Evolutionary conservation across 2,329 filamentous ascomycete genomes (phyloP), one percentile per base, ranked within the genome.

Genomic region (Aspergillus neotritici): DNA sequence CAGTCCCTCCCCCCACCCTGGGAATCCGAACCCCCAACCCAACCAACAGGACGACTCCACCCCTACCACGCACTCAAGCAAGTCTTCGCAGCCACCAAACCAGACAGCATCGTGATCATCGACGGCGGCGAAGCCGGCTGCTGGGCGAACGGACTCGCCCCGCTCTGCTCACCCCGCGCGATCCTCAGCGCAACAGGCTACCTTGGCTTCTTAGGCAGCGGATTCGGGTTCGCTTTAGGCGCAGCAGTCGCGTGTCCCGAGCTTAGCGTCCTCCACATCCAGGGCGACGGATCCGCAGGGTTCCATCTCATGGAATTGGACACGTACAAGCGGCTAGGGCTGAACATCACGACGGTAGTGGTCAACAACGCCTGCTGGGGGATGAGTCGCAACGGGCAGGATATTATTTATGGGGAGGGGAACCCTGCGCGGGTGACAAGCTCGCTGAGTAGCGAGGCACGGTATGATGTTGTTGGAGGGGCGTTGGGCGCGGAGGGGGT

Each of bases 231-330:
- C 48, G 54, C 61, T 1, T 54, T 74, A 2, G 71, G 71, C 0
- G 67, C 66, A 8, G 69, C 69, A 0, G 51, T 72, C 3, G 71
- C 70, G 0, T 63, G 61, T n/a, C 66, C 64, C 1, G 49, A 51
- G 10, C 52, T 60, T 4, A 56, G 67, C 11, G 55, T 75, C 0
- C 54, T 74, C 4, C 72, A 69, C 44, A 57, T 73, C 4, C 69
- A 73, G 32, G 71, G 70, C 7, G 70, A 75, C 47, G 71, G 70
- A 4, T 64, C 58, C 12, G 68, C 66, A 1, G 71, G 71, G 1
- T 71, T 74, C 51, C 66, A 74, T 44, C 56, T 73, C 34, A 64
- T 66, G 41, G 70, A 73, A 47, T 61, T 73, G 2, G 70, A 73
- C 44, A 73, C 69, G 3, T 72, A 64, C 46, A 64, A 63, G 30